These are phyloP conservation scores for Avena insularis DNA, from an alignment of 176 grass and related monocot species.

Conservation along the genomic window DNA sequence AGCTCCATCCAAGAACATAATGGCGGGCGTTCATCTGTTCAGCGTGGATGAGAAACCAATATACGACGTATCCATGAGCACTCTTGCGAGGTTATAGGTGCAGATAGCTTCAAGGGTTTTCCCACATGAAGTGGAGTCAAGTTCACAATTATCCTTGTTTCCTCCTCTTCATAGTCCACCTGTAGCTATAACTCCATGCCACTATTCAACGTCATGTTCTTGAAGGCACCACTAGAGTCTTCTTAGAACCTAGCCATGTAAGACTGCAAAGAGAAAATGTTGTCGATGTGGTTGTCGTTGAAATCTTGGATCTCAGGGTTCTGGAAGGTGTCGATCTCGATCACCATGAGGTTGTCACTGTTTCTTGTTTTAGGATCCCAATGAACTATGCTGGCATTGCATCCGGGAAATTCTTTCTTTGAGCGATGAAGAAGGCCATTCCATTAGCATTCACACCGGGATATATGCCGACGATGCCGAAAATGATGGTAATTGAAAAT, in stretches of 20 bases:
- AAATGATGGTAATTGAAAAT: constrained; percentile 29
- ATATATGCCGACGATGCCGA: not conserved
- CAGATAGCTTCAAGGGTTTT: not conserved
- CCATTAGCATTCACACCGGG: constrained; percentile 8
- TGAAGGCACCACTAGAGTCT: constrained; percentile 3
- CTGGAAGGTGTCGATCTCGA: constrained; percentile 44
- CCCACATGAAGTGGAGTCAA: constrained; percentile 19
- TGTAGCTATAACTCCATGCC: too few relatives aligned
- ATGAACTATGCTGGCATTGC: not conserved
- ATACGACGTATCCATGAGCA: not conserved
- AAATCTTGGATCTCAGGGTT: constrained; percentile 44
- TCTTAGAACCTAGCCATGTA: constrained; percentile 22
- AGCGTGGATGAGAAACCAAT: constrained; percentile 21
- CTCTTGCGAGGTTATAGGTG: constrained; percentile 30
- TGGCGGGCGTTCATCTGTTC: not conserved
- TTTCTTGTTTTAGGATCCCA: constrained; percentile 17
- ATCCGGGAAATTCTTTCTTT: constrained; percentile 26
- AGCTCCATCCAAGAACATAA: constrained; percentile 53
- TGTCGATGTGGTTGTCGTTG: constrained; percentile 42
- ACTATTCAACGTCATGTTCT: not conserved
- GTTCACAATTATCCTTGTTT: not conserved
- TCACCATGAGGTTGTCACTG: constrained; percentile 22
- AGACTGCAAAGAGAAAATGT: not conserved
- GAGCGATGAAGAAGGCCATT: not conserved
- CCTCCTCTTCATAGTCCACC: too few relatives aligned